These are phyloP conservation scores for Durio zibethinus DNA, from an alignment of 345 rosid species.

Conservation along the genomic window DNA sequence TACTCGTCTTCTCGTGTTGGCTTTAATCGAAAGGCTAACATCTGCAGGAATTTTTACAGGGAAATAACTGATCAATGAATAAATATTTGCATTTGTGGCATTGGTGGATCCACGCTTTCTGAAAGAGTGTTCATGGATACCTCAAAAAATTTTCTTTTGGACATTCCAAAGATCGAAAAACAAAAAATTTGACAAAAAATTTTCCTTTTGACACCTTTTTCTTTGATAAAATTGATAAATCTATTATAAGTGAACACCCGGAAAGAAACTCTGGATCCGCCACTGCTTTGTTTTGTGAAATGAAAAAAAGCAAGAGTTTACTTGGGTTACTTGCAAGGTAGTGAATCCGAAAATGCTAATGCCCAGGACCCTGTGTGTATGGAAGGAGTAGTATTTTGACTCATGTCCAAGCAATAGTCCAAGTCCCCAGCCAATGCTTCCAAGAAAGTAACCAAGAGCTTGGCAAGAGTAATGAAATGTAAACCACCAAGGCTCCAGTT, in stretches of 20 bases:
- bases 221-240: too few relatives aligned
- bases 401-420: slow-evolving; percentile 43
- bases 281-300: not conserved
- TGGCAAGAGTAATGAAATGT: slow-evolving; percentile 34
- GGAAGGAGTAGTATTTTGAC: slow-evolving; percentile 35
- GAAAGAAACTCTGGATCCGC: too few relatives aligned
- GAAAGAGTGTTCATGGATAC: too few relatives aligned
- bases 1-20: slow-evolving; percentile 31
- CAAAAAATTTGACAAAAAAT: too few relatives aligned
- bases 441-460: slow-evolving; percentile 37
- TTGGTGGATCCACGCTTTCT: too few relatives aligned
- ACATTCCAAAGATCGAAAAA: too few relatives aligned
- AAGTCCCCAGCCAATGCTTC: slow-evolving; percentile 39
- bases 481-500: slow-evolving; percentile 18
- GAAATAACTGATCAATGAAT: not conserved
- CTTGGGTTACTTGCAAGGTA: slow-evolving; percentile 39
- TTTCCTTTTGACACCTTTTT: too few relatives aligned
- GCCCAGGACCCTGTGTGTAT: slow-evolving; percentile 30
- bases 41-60: slow-evolving; percentile 16
- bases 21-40: slow-evolving; percentile 37
- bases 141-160: too few relatives aligned
- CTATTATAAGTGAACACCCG: too few relatives aligned
- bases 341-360: slow-evolving; percentile 45
- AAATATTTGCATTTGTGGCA: not conserved
- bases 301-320: not conserved